A percentile compares a stretch with the other conserved stretches of the same genome.
These are phyloP conservation scores for Phytophthora brassicae DNA, from an alignment of 352 stramenopile species.

Conservation along the genomic window DNA sequence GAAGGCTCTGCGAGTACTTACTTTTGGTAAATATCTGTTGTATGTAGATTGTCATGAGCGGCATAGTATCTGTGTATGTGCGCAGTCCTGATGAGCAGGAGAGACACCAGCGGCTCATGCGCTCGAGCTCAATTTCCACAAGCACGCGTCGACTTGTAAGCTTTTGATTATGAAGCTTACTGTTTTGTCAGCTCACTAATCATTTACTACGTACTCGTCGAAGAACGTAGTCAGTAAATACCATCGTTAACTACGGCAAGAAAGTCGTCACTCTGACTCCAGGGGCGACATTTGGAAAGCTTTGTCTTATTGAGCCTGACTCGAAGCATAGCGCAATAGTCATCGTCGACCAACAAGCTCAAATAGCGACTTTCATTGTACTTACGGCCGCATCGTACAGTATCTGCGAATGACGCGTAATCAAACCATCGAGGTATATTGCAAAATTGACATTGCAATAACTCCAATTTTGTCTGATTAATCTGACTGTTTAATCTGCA, in stretches of 20 bases:
- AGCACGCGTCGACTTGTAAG: constrained; percentile 48
- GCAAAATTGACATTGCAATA: not conserved
- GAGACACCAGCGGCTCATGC: constrained; percentile 54
- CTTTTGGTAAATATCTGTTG: not conserved
- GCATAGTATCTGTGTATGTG: constrained; percentile 74
- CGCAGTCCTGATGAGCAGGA: constrained; percentile 72
- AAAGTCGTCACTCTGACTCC: constrained; percentile 78
- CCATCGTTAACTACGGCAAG: constrained; percentile 45
- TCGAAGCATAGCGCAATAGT: constrained; percentile 85
- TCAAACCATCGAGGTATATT: constrained; percentile 63
- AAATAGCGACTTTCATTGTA: constrained; percentile 84
- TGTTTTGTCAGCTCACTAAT: not conserved
- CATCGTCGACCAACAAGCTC: constrained; percentile 63
- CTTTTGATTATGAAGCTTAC: not conserved
- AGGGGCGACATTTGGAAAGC: constrained; percentile 79
- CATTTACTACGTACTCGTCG: too few relatives aligned
- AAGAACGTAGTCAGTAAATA: constrained; percentile 38
- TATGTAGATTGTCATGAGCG: constrained; percentile 74
- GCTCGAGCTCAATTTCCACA: constrained; percentile 41
- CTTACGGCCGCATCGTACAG: constrained; percentile 82
- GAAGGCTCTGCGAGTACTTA: not conserved
- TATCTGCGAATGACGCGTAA: constrained; percentile 81
- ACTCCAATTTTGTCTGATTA: too few relatives aligned
- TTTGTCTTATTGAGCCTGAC: constrained; percentile 84
- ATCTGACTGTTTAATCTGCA: too few relatives aligned